Conservation (phyloP, 805 yeast genomes). For the Schwanniomyces vanrijiae region DNA sequence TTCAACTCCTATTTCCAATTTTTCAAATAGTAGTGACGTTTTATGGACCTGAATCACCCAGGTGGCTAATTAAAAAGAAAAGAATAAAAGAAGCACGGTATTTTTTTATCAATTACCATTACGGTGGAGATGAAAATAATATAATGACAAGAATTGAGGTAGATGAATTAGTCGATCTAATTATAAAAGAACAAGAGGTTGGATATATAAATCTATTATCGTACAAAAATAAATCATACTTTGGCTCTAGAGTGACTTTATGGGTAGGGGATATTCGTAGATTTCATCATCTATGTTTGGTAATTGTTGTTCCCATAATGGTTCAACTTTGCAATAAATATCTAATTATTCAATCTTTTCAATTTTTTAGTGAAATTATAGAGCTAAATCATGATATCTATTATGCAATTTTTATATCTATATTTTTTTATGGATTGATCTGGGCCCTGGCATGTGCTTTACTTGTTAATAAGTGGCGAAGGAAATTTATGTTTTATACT, state of each 20-base stretch:
- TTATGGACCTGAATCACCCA: constrained; percentile 50
- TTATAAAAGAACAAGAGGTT: not conserved
- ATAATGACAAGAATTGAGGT: not conserved
- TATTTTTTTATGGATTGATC: constrained; percentile 46
- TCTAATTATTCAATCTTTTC: constrained; percentile 33
- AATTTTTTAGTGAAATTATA: constrained; percentile 11
- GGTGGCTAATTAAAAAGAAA: constrained; percentile 40
- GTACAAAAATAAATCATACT: no score
- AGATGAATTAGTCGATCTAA: not conserved
- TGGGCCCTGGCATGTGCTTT: constrained; percentile 20
- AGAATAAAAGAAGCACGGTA: constrained; percentile 26
- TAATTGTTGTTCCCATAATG: constrained; percentile 31
- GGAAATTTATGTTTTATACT: constrained; percentile 25
- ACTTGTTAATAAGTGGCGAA: constrained; percentile 16
- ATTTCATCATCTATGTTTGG: not conserved
- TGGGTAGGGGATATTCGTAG: not conserved
- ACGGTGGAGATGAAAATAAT: constrained; percentile 19
- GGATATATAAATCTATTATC: no score
- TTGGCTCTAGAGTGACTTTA: not conserved
- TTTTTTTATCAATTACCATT: constrained; percentile 21
- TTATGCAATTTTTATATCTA: constrained; percentile 49
- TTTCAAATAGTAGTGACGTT: constrained; percentile 39
- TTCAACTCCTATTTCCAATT: constrained; percentile 50
- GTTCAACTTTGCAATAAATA: constrained; percentile 48
- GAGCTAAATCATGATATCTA: constrained; percentile 34